Evolutionary conservation across 768 basidiomycete genomes (phyloP).

Genomic region (Suillus americanus): DNA sequence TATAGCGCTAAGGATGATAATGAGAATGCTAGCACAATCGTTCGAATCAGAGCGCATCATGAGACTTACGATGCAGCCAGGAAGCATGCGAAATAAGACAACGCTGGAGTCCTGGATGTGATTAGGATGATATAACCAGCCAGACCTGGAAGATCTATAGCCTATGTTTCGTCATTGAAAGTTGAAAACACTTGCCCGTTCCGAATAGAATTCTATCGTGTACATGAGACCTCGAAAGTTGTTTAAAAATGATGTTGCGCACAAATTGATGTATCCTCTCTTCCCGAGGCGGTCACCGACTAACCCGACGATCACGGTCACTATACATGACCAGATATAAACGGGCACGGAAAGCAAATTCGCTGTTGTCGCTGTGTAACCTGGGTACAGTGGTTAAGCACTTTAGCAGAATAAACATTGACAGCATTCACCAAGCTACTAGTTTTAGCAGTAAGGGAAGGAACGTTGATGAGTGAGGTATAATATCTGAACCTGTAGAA

Average conservation of each 20-base stretch:
- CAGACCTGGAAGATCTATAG: conserved; percentile 32
- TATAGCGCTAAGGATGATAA: conserved; percentile 33
- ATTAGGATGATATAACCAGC: conserved; percentile 70
- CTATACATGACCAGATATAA: conserved; percentile 69
- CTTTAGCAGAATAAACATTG: background rate
- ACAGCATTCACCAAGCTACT: background rate
- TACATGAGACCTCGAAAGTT: background rate
- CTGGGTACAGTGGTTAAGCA: conserved; percentile 26
- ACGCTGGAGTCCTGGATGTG: conserved; percentile 51
- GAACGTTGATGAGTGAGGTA: background rate
- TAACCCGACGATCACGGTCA: conserved; percentile 63
- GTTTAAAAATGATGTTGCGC: conserved; percentile 18
- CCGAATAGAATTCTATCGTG: conserved; percentile 22
- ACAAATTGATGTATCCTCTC: conserved; percentile 64
- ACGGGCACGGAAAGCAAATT: conserved; percentile 79
- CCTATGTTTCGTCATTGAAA: too few species aligned
- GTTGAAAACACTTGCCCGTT: conserved; percentile 23
- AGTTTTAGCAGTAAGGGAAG: background rate
- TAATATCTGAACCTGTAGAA: background rate
- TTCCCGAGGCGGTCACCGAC: conserved; percentile 59
- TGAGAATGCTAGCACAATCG: conserved; percentile 5
- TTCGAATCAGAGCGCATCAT: background rate
- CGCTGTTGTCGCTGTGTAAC: conserved; percentile 62
- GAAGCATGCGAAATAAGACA: conserved; percentile 75
- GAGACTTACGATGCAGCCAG: conserved; percentile 64